Evolutionary conservation across 2,329 filamentous ascomycete genomes (phyloP).

Genomic region (Aspergillus ibericus): DNA sequence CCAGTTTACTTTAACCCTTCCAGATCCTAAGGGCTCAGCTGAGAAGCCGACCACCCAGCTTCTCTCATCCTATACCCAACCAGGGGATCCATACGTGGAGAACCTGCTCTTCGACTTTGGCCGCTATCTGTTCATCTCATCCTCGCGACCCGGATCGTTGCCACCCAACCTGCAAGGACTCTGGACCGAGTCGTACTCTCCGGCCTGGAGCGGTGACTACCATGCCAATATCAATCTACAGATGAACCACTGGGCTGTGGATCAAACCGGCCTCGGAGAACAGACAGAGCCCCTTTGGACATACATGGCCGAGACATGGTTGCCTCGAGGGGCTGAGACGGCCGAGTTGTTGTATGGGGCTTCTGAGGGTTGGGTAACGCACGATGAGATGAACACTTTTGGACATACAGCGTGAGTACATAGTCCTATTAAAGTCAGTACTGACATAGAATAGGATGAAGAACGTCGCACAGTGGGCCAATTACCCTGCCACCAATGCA

Average conservation of each 20-base stretch:
- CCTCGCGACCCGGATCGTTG: constrained; percentile 52
- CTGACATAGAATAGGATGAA: constrained; percentile 38
- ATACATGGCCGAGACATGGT: constrained; percentile 57
- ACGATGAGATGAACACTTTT: constrained; percentile 61
- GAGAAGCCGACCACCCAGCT: constrained; percentile 28
- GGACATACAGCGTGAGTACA: constrained; percentile 49
- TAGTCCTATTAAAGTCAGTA: too few relatives aligned
- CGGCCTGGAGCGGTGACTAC: constrained; percentile 58
- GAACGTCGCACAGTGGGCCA: constrained; percentile 41
- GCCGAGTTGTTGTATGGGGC: constrained; percentile 56
- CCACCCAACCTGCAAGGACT: constrained; percentile 59
- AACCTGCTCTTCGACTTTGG: constrained; percentile 54
- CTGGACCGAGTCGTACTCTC: constrained; percentile 51
- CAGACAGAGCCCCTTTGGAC: constrained; percentile 51
- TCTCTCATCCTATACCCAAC: constrained; percentile 33
- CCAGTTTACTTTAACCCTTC: constrained; percentile 45
- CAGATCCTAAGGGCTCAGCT: constrained; percentile 18
- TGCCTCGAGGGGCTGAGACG: constrained; percentile 55
- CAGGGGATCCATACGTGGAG: constrained; percentile 54
- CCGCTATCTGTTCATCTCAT: constrained; percentile 56
- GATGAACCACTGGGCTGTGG: constrained; percentile 61
- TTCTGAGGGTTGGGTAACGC: constrained; percentile 53
- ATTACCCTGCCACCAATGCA: constrained; percentile 45
- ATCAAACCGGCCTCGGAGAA: constrained; percentile 53
- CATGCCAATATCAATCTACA: constrained; percentile 62